Evolutionary conservation across 106 monocot genomes (phyloP), one percentile per base, ranked within the genome.

Genomic region (Dactylorhiza incarnata): DNA sequence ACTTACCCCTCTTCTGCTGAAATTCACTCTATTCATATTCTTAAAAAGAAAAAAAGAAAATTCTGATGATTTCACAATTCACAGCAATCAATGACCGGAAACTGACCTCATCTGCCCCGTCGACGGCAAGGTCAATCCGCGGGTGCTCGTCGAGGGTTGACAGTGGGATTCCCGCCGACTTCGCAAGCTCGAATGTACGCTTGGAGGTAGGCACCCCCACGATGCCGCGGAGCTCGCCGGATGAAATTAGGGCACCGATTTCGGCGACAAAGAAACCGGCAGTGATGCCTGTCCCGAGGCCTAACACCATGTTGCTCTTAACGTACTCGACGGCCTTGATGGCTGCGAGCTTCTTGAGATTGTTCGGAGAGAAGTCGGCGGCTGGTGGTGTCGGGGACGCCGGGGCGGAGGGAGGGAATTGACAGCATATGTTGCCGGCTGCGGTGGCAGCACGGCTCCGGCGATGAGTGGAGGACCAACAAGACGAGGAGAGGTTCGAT

Each of bases 201-300:
- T 88, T 91, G 67, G 94, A 94, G 49, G 94, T 94, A 55, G 94
- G 94, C 12, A 94, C 89, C 9, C 94, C 94, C 52, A 94, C 92
- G 74, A 94, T 91, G 69, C 75, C 84, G 2, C 37, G 59, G 66
- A 94, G 91, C 80, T 83, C 81, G 6, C 94, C 94, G 49, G 91
- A 23, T 14, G 84, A 43, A 45, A 88, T 81, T 29, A 94, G 94
- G 19, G 86, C 74, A 7, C 94, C 94, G 52, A 94, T 85, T 85
- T 94, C 94, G 4, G 84, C 86, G 43, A 94, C 94, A 44, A 89
- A 88, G 81, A 94, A 94, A 68, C 88, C 94, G 46, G 94, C 94
- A 24, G 94, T 94, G 68, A 90, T 89, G 63, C 94, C 94, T 17
- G 94, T 94, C 24, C 94, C 94, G 20, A 94, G 91, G 22, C 94